A percentile compares a stretch with the other conserved stretches of the same genome.
phyloP scores from a whole-genome alignment of 164 flowering plant species.

The Hamamelis virginiana region DNA sequence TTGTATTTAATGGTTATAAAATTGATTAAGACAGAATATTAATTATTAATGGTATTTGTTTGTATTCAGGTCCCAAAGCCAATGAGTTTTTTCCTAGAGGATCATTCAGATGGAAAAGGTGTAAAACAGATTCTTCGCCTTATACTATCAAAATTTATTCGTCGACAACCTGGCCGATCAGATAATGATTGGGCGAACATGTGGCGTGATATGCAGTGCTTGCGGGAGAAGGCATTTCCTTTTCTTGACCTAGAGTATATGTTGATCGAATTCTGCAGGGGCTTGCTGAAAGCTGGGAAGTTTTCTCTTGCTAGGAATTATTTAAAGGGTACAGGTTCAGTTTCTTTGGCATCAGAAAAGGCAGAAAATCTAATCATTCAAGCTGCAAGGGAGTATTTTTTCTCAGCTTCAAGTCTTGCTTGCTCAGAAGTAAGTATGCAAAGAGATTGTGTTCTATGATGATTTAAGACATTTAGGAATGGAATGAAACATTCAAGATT shows the following conservation, averaged over 20 bases:
- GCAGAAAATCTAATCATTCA: slow-evolving; percentile 92
- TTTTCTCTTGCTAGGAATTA: slow-evolving; percentile 95
- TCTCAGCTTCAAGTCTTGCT: slow-evolving; percentile 90
- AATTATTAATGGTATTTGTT: slow-evolving; percentile 7
- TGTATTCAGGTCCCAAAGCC: slow-evolving; percentile 88
- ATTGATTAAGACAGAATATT: not conserved
- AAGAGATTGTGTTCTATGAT: not conserved
- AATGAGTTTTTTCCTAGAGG: slow-evolving; percentile 62
- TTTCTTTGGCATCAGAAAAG: slow-evolving; percentile 71
- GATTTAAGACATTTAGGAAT: not conserved
- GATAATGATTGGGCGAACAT: slow-evolving; percentile 95
- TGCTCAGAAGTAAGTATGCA: slow-evolving; percentile 76
- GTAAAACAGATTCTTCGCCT: slow-evolving; percentile 95
- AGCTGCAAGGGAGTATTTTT: slow-evolving; percentile 93
- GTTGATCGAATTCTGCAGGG: slow-evolving; percentile 90
- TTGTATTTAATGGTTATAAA: not conserved
- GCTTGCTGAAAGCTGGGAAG: slow-evolving; percentile 92
- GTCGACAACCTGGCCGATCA: slow-evolving; percentile 74
- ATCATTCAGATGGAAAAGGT: slow-evolving; percentile 73
- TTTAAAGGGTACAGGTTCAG: slow-evolving; percentile 74
- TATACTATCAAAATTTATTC: slow-evolving; percentile 90
- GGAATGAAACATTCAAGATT: not conserved
- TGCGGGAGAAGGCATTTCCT: slow-evolving; percentile 90
- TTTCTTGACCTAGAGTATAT: slow-evolving; percentile 84
- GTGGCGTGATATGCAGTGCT: slow-evolving; percentile 92